These are phyloP conservation scores for Phellopilus nigrolimitatus DNA, from an alignment of 1,284 basidiomycete genomes.

Conservation along the genomic window DNA sequence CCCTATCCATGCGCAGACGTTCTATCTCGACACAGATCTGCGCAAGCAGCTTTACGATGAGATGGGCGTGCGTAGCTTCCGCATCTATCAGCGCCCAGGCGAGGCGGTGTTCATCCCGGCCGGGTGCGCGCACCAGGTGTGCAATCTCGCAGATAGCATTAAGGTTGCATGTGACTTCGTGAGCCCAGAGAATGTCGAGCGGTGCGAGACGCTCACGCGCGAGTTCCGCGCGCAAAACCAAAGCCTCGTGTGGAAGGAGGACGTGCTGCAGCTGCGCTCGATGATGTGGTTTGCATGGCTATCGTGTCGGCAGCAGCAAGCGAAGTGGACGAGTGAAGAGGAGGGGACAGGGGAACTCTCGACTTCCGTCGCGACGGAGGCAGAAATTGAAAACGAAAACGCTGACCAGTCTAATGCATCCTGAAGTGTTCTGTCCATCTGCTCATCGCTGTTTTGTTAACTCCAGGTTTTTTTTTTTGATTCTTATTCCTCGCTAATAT, in stretches of 20 bases:
- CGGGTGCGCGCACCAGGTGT: constrained; percentile 87
- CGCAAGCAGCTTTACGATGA: constrained; percentile 65
- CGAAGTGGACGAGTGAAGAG: constrained; percentile 33
- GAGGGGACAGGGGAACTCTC: neutral
- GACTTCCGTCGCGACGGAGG: neutral
- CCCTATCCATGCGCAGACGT: constrained; percentile 88
- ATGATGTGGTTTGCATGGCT: constrained; percentile 94
- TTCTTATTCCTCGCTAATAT: no score
- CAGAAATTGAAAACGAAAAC: neutral
- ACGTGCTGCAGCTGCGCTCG: constrained; percentile 84
- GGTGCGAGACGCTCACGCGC: constrained; percentile 78
- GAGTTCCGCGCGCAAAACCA: constrained; percentile 91
- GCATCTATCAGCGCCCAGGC: constrained; percentile 87
- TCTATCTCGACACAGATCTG: constrained; percentile 75
- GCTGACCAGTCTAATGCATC: no score
- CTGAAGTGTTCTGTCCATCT: no score
- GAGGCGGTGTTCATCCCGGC: constrained; percentile 95
- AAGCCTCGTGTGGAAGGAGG: constrained; percentile 87
- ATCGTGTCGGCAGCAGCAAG: constrained; percentile 53
- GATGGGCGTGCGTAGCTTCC: constrained; percentile 70
- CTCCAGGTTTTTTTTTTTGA: no score
- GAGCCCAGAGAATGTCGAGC: constrained; percentile 83
- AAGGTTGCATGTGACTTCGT: constrained; percentile 98
- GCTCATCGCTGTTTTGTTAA: no score
- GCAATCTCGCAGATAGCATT: constrained; percentile 87